Conservation (phyloP, 1,139 yeast species). For the Meyerozyma carpophila region DNA sequence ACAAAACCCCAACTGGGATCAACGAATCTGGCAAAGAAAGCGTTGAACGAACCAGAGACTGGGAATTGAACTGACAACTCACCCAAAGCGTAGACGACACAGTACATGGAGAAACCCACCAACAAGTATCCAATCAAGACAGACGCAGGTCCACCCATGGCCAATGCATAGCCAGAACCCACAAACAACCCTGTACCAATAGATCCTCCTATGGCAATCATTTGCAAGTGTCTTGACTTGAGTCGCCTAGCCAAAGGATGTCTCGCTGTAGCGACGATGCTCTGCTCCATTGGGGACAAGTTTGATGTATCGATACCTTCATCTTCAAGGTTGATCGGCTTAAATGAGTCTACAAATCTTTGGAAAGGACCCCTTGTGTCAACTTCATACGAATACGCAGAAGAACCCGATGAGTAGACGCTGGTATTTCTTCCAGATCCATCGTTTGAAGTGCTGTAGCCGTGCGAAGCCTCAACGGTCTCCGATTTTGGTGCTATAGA, state of each 20-base stretch:
- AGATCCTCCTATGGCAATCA: constrained; percentile 43
- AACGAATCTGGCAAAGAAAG: constrained; percentile 52
- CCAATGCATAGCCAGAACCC: constrained; percentile 65
- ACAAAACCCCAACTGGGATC: constrained; percentile 62
- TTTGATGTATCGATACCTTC: constrained; percentile 29
- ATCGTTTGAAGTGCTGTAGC: neutral
- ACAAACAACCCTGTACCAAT: constrained; percentile 45
- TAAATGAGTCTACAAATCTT: constrained; percentile 33
- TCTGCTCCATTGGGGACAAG: constrained; percentile 26
- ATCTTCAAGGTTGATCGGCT: constrained; percentile 35
- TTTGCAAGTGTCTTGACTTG: constrained; percentile 36
- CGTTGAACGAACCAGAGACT: constrained; percentile 55
- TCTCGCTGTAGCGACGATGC: constrained; percentile 32
- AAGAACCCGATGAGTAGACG: neutral
- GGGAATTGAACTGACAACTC: constrained; percentile 60
- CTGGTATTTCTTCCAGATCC: neutral
- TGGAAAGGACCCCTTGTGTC: constrained; percentile 7
- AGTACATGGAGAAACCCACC: constrained; percentile 40
- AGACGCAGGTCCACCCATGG: constrained; percentile 67
- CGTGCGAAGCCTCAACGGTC: neutral
- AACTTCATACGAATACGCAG: constrained; percentile 5
- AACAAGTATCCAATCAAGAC: constrained; percentile 43
- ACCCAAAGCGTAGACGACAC: constrained; percentile 55
- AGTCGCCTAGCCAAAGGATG: constrained; percentile 34
- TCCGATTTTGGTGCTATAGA: neutral